These are phyloP conservation scores for Mangifera indica DNA, from an alignment of 345 rosid species.

Conservation along the genomic window DNA sequence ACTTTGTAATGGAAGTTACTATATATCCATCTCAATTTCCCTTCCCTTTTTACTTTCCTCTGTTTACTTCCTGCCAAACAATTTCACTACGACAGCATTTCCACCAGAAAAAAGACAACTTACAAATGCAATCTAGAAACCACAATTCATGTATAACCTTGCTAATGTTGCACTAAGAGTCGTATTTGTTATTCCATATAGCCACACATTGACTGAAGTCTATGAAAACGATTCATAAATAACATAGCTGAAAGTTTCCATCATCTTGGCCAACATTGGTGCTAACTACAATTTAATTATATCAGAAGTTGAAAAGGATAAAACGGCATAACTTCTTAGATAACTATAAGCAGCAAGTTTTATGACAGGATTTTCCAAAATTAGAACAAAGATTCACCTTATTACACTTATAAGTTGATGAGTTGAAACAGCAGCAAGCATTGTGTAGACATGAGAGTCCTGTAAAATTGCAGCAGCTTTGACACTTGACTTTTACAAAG, in stretches of 20 bases:
- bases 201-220: no score
- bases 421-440: conserved; percentile 15
- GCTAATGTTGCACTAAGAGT: no score
- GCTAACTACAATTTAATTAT: not conserved
- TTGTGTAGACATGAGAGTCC: conserved; percentile 15
- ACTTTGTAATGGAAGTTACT: no score
- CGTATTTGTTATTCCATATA: no score
- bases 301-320: not conserved
- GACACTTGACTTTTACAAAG: not conserved
- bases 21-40: not conserved
- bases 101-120: not conserved
- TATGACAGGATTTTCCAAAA: conserved; percentile 15
- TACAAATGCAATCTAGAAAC: not conserved
- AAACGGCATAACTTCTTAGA: not conserved
- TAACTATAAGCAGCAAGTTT: conserved; percentile 23
- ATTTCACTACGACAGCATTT: not conserved
- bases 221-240: not conserved
- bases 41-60: not conserved
- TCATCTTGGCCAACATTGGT: not conserved
- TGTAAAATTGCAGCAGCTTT: conserved; percentile 12
- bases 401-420: not conserved
- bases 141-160: not conserved
- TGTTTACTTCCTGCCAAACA: not conserved
- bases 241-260: not conserved
- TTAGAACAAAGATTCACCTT: conserved; percentile 25